phyloP scores from a whole-genome alignment of 176 grass and related monocot genomes.

The Paspalum notatum region DNA sequence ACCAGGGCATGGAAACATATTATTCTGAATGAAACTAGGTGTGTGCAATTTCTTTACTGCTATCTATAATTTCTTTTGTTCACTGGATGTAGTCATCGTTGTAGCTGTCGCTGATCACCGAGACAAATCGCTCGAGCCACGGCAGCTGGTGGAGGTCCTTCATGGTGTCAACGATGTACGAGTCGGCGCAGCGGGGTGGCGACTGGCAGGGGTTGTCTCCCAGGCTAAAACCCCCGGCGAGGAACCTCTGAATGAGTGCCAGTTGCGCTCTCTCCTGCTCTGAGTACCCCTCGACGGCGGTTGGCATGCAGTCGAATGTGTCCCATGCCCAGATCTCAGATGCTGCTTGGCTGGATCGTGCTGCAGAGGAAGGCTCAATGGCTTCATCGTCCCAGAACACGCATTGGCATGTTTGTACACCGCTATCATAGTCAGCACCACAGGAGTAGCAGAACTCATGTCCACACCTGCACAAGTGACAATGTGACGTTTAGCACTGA shows the following conservation, averaged over 20 bases:
- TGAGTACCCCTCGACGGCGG: slow-evolving; percentile 73
- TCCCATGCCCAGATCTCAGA: slow-evolving; percentile 93
- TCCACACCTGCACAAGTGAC: slow-evolving; percentile 70
- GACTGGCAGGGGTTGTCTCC: slow-evolving; percentile 77
- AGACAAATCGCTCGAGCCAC: slow-evolving; percentile 99
- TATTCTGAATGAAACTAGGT: slow-evolving; percentile 38
- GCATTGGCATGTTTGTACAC: slow-evolving; percentile 88
- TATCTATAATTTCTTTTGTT: slow-evolving; percentile 52
- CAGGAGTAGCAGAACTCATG: slow-evolving; percentile 99
- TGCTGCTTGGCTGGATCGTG: slow-evolving; percentile 55
- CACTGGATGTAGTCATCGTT: slow-evolving; percentile 96
- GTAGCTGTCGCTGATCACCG: slow-evolving; percentile 97
- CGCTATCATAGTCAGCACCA: slow-evolving; percentile 68
- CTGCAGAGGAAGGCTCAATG: slow-evolving; percentile 32
- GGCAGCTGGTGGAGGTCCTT: slow-evolving; percentile 99
- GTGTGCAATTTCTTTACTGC: slow-evolving; percentile 54
- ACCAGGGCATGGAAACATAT: slow-evolving; percentile 38
- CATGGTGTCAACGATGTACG: slow-evolving; percentile 79
- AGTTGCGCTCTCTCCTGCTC: slow-evolving; percentile 96
- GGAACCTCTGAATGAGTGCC: slow-evolving; percentile 92
- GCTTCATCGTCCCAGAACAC: slow-evolving; percentile 67
- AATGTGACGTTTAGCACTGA: slow-evolving; percentile 4
- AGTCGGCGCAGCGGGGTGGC: slow-evolving; percentile 70
- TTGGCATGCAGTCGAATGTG: slow-evolving; percentile 77
- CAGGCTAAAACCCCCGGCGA: slow-evolving; percentile 74